Base-by-base conservation (phyloP, 805 yeast genomes). In the Candida patagonica region DNA sequence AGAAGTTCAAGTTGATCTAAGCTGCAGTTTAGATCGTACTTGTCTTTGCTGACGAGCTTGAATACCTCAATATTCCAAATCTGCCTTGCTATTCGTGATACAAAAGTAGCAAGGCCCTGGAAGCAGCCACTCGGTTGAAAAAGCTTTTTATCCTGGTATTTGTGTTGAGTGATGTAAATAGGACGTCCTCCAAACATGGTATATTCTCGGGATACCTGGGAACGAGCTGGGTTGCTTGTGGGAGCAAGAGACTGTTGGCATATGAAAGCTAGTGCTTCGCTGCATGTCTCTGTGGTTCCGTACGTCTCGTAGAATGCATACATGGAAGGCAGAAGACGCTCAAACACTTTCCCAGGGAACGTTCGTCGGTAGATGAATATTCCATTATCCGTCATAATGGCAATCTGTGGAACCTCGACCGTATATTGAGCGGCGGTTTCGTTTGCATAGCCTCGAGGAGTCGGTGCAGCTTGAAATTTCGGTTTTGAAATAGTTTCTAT, bases 121-220 rank as follows among this genome's bases (percentile, higher is more conserved):
- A 88, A 87, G 49, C 96, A 68, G 50, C 95, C 94, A 61, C 95
- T 84, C 44, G 92, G 70, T 23, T 83, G 76, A n/a, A 89, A 95
- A 20, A 45, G 13, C n/a, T 13, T 12, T 25, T 19, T 31, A 21
- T 31, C 21, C 19, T 33, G 26, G 26, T 22, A 23, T 20, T 33
- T 33, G 13, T 20, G 24, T 27, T 21, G 37, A 8, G 19, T 13
- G 6, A 20, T 9, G 16, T 22, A 33, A 9, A 13, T 13, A 3
- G 64, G 47, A 25, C 44, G 44, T 13, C 65, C 66, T n/a, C 66
- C 65, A 31, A 50, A 47, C 30, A 60, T 65, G 35, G 60, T 51
- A 41, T 47, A 61, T 19, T 54, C 54, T 37, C 45, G 51, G 8
- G 60, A 45, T 4, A 64, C 65, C 13, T 51, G 38, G 19, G 31